Evolutionary conservation across 176 grass and related monocot genomes (phyloP).

Genomic region (Eleusine indica): DNA sequence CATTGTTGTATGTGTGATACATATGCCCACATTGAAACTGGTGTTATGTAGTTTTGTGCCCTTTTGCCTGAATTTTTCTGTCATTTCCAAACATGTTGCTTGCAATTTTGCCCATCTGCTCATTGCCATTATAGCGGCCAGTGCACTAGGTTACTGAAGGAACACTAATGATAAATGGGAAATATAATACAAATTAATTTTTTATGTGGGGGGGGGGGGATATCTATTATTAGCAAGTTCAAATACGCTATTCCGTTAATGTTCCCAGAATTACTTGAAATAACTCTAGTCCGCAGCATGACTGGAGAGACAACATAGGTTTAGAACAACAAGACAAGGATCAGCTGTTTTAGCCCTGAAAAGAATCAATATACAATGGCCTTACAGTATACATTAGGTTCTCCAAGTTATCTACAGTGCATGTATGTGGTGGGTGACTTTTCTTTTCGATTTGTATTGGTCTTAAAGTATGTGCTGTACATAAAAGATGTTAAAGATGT

Average conservation of each 20-base stretch:
- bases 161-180: not conserved
- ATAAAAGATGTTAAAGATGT: not conserved
- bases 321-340: not conserved
- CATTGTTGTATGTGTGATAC: not conserved
- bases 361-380: not conserved
- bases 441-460: conserved; percentile 3
- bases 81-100: conserved; percentile 3
- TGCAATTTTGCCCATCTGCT: not conserved
- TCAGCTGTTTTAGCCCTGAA: not conserved
- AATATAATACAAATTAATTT: too few relatives aligned
- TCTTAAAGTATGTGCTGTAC: not conserved
- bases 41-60: not conserved
- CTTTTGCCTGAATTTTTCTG: conserved; percentile 21
- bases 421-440: not conserved
- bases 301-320: not conserved
- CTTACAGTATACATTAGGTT: not conserved
- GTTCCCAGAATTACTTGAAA: conserved; percentile 12
- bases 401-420: not conserved
- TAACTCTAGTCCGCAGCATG: conserved; percentile 17
- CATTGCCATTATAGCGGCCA: not conserved
- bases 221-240: not conserved
- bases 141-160: not conserved
- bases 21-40: not conserved
- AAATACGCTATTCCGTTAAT: not conserved
- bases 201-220: not conserved